Evolutionary conservation across 129 eudicot species (phyloP), one percentile per base, ranked within the genome.

Genomic region (Daucus carota): DNA sequence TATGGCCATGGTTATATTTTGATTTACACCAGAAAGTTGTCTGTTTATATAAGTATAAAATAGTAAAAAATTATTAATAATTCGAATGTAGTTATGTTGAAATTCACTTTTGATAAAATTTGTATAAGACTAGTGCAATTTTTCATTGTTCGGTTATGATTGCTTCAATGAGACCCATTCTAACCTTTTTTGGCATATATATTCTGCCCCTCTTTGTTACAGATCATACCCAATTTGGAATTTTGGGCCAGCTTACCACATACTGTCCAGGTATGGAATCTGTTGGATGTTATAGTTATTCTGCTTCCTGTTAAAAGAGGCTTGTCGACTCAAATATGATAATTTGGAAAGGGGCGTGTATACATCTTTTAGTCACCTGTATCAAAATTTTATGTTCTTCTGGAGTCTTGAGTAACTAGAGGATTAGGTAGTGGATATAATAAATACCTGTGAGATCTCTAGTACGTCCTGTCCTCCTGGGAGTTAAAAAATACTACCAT

Each of bases 191-290:
- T 12, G 14, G 42, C 34, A 44, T 71, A 31, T 54, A 32, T 13
- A 20, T n/a, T 60, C 38, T 16, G 54, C 33, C 20, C 29, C 45
- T 34, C n/a, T 40, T n/a, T 42, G 80, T 76, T 81, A 81, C 92
- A 93, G 98, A 80, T 85, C 42, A 84, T 90, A 74, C 98, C 97
- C 3, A 88, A 93, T 85, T 79, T 93, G 88, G 96, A 93, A 80
- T 81, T 90, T 72, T 93, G 98, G 98, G 85, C 83, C 81, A 88
- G 92, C 87, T 60, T 93, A 77, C 97, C 97, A 16, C 92, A 93
- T 76, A 88, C 86, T 85, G 70, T 82, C 73, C 94, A 85, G 98
- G 98, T 93, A 80, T 54, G 33, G 18, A 33, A 32, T 10, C 29
- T 9, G 75, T 6, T 70, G 74, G 31, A 24, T 42, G 14, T 71